Conservation (phyloP, 2,329 filamentous ascomycete species). For the Pseudogymnoascus sp. region DNA sequence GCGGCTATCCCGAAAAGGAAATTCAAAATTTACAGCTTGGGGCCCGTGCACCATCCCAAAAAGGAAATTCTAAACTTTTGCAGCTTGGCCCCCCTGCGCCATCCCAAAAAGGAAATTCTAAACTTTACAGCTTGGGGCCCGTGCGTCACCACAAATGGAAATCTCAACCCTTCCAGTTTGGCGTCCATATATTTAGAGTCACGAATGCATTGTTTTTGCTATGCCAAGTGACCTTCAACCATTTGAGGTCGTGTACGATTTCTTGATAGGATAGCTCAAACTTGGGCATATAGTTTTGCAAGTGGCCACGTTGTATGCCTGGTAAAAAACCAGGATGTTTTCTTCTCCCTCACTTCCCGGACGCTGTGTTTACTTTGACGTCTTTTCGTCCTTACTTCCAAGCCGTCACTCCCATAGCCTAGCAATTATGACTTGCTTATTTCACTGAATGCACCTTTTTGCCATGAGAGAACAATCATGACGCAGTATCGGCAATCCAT, state of each 20-base stretch:
- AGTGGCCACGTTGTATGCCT: neutral
- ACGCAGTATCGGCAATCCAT: constrained; percentile 18
- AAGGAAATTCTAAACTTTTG: neutral
- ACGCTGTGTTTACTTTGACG: neutral
- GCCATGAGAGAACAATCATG: neutral
- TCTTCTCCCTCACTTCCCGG: neutral
- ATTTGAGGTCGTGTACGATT: neutral
- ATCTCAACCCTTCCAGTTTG: neutral
- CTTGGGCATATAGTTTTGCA: neutral
- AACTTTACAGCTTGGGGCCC: neutral
- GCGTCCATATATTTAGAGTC: neutral
- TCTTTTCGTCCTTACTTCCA: neutral
- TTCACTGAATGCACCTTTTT: neutral
- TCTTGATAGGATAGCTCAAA: neutral
- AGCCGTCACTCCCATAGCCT: neutral
- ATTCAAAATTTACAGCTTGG: neutral
- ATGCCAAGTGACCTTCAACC: neutral
- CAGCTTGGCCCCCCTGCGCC: neutral
- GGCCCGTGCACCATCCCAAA: neutral
- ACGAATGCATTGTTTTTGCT: neutral
- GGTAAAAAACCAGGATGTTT: no score
- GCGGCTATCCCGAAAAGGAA: neutral
- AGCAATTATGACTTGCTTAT: neutral
- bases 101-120: neutral
- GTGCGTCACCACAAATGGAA: neutral